These are phyloP conservation scores for Lipomyces orientalis DNA, from an alignment of 805 yeast genomes.

Conservation along the genomic window DNA sequence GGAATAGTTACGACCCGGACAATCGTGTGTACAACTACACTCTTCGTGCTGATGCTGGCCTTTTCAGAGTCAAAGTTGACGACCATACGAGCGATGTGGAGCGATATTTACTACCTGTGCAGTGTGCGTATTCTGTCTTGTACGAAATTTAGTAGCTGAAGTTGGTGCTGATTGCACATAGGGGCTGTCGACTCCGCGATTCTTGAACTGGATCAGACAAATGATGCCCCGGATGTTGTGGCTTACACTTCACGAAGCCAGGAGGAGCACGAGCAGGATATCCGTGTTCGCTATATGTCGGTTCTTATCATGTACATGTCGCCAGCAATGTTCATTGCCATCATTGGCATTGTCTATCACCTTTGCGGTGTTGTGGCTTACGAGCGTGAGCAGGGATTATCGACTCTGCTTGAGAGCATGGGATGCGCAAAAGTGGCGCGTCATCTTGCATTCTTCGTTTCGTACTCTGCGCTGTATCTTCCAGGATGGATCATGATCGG, in stretches of 20 bases:
- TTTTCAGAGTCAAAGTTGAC: constrained; percentile 40
- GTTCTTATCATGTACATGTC: constrained; percentile 43
- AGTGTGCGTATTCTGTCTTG: constrained; percentile 42
- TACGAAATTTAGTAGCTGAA: background rate
- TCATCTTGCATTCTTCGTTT: constrained; percentile 41
- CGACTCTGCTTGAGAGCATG: constrained; percentile 44
- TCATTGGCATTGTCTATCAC: constrained; percentile 48
- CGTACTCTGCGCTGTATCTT: constrained; percentile 44
- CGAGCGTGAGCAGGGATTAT: constrained; percentile 45
- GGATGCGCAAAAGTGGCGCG: constrained; percentile 43
- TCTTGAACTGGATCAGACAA: constrained; percentile 42
- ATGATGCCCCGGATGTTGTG: constrained; percentile 42
- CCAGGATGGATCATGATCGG: constrained; percentile 47
- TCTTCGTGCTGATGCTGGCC: constrained; percentile 46
- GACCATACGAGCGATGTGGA: constrained; percentile 43
- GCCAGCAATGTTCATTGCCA: constrained; percentile 46
- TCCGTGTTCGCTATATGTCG: constrained; percentile 42
- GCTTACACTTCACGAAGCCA: constrained; percentile 44
- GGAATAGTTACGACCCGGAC: constrained; percentile 43
- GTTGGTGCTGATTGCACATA: constrained; percentile 12
- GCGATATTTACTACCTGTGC: constrained; percentile 45
- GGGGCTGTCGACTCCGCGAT: constrained; percentile 38
- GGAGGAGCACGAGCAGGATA: constrained; percentile 39
- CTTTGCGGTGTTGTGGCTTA: constrained; percentile 45
- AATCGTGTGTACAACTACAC: constrained; percentile 45